A percentile compares a stretch with the other conserved stretches of the same genome.
Conservation (phyloP, 2,329 filamentous ascomycete species). For the Balansia obtecta region DNA sequence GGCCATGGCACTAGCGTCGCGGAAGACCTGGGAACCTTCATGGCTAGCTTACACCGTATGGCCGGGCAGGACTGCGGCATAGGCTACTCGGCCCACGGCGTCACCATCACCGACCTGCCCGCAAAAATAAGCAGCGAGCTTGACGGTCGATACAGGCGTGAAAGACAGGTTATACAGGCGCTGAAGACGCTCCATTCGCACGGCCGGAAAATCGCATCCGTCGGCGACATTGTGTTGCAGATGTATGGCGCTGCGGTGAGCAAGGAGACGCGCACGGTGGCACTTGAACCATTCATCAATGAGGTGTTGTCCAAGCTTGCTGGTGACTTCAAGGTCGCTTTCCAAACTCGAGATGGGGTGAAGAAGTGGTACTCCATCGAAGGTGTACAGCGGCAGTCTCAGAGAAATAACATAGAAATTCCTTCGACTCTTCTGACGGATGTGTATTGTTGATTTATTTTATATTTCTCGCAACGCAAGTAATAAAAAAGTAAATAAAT, state of each 20-base stretch:
- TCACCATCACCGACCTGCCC: constrained; percentile 38
- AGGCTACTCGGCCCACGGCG: constrained; percentile 52
- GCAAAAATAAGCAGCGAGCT: constrained; percentile 18
- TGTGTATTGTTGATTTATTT: too few species aligned
- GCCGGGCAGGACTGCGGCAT: constrained; percentile 30
- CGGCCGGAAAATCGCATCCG: constrained; percentile 22
- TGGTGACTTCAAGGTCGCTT: constrained; percentile 28
- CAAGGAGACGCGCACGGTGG: constrained; percentile 20
- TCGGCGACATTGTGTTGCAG: constrained; percentile 27
- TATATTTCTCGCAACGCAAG: too few species aligned
- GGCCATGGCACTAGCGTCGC: constrained; percentile 65
- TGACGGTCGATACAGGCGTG: constrained; percentile 23
- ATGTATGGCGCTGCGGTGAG: constrained; percentile 28
- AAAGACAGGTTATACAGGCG: constrained; percentile 24
- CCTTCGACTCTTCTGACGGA: too few species aligned
- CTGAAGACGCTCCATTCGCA: constrained; percentile 14
- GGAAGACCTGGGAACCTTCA: constrained; percentile 51
- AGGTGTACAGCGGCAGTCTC: too few species aligned
- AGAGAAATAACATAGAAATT: too few species aligned
- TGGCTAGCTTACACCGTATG: constrained; percentile 51
- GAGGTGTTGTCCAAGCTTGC: constrained; percentile 30
- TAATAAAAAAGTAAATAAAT: too few species aligned
- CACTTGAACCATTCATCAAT: constrained; percentile 29
- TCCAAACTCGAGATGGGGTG: constrained; percentile 21
- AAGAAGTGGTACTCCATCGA: constrained; percentile 24